These are phyloP conservation scores for Wickerhamia fluorescens DNA, from an alignment of 805 yeast species.

Conservation along the genomic window DNA sequence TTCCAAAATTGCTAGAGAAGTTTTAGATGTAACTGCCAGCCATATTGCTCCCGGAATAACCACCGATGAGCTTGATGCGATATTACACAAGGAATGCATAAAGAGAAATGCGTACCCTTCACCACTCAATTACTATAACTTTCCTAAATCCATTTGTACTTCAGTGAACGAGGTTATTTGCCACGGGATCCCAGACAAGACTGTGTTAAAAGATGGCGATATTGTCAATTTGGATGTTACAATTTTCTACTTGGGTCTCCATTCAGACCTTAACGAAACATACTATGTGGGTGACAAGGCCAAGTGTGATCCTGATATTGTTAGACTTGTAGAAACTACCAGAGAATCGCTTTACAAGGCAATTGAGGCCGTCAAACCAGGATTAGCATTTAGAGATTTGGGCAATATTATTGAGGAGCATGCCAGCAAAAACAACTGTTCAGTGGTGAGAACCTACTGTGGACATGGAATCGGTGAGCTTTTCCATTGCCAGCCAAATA, in stretches of 20 bases:
- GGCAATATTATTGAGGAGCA: constrained; percentile 86
- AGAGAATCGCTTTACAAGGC: constrained; percentile 84
- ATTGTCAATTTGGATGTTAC: constrained; percentile 88
- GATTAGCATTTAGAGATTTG: constrained; percentile 74
- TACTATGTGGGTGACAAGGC: constrained; percentile 93
- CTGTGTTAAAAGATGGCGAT: constrained; percentile 86
- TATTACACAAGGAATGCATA: constrained; percentile 82
- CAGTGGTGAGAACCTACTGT: constrained; percentile 84
- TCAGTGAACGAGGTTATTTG: constrained; percentile 93
- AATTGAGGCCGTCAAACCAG: constrained; percentile 83
- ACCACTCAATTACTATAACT: constrained; percentile 89
- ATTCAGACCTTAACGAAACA: constrained; percentile 93
- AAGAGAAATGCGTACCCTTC: constrained; percentile 91
- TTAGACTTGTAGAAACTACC: constrained; percentile 80
- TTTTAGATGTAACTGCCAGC: constrained; percentile 83
- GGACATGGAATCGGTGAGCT: constrained; percentile 88
- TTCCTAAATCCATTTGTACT: constrained; percentile 88
- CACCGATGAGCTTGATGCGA: constrained; percentile 82
- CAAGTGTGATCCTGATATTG: constrained; percentile 68
- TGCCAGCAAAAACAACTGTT: constrained; percentile 69
- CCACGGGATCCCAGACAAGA: constrained; percentile 94
- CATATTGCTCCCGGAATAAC: constrained; percentile 82
- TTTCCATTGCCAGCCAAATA: constrained; percentile 88
- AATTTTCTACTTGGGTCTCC: constrained; percentile 78
- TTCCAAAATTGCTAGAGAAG: constrained; percentile 74